Conservation (phyloP, 2,329 filamentous ascomycete genomes). For the Pseudogymnoascus verrucosus region DNA sequence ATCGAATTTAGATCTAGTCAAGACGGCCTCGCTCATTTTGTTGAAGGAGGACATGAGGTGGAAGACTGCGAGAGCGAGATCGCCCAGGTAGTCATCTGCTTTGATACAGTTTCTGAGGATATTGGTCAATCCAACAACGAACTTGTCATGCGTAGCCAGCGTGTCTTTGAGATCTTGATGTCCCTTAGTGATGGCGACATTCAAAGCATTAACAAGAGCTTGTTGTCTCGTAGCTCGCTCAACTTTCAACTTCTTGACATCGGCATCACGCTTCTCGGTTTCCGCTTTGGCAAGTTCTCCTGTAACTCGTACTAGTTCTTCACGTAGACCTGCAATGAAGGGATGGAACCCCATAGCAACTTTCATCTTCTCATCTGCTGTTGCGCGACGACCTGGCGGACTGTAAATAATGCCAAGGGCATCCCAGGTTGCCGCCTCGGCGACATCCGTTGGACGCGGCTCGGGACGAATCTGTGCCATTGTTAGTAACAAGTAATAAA, state of each 20-base stretch:
- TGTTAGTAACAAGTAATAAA: neutral
- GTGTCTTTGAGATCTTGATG: constrained; percentile 50
- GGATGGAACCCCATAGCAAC: constrained; percentile 27
- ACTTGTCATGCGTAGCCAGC: constrained; percentile 48
- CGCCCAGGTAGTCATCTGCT: constrained; percentile 43
- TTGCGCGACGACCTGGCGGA: constrained; percentile 27
- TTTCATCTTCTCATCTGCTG: constrained; percentile 21
- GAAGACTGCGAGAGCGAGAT: constrained; percentile 47
- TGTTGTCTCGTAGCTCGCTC: constrained; percentile 39
- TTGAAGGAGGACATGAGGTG: constrained; percentile 54
- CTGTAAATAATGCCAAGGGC: constrained; percentile 44
- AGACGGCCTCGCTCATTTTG: constrained; percentile 47
- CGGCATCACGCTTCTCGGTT: constrained; percentile 17
- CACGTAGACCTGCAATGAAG: constrained; percentile 23
- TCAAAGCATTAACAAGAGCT: constrained; percentile 42
- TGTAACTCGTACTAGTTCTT: constrained; percentile 22
- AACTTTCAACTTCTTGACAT: constrained; percentile 33
- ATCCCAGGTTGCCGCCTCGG: constrained; percentile 46
- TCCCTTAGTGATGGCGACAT: constrained; percentile 46
- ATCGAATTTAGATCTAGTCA: constrained; percentile 58
- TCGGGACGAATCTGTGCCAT: constrained; percentile 22
- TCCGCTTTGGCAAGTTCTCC: constrained; percentile 21
- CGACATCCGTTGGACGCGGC: constrained; percentile 34
- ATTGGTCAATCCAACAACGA: constrained; percentile 47
- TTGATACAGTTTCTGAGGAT: constrained; percentile 47